Evolutionary conservation across 1,284 basidiomycete genomes (phyloP).

Genomic region (Jaminaea rosea): DNA sequence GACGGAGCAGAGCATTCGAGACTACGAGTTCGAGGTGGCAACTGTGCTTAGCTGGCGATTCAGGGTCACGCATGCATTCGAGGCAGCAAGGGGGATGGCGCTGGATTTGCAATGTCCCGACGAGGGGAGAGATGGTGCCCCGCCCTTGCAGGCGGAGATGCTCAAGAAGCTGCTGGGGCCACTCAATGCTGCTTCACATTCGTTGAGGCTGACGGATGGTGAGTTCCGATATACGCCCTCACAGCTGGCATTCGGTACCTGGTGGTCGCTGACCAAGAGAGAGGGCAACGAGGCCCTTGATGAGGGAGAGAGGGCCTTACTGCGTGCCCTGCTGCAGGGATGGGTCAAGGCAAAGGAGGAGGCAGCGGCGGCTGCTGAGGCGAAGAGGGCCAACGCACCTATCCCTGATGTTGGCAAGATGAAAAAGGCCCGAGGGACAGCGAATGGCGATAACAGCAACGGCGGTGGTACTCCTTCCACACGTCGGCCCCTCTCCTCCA

Average conservation of each 20-base stretch:
- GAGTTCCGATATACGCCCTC: slow-evolving; percentile 86
- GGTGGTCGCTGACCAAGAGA: background rate
- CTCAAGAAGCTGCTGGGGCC: background rate
- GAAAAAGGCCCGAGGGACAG: too few species aligned
- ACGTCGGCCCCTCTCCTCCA: too few species aligned
- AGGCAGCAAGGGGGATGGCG: background rate
- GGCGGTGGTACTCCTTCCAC: too few species aligned
- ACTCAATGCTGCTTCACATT: slow-evolving; percentile 8
- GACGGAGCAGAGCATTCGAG: slow-evolving; percentile 68
- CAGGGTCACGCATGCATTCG: background rate
- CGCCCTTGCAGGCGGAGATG: background rate
- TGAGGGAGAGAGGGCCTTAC: too few species aligned
- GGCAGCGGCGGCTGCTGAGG: too few species aligned
- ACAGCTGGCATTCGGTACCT: slow-evolving; percentile 70
- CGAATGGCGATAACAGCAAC: too few species aligned
- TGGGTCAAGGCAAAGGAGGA: too few species aligned
- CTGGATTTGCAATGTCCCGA: background rate
- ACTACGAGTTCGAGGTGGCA: slow-evolving; percentile 65
- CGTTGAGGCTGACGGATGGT: slow-evolving; percentile 74
- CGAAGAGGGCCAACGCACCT: too few species aligned
- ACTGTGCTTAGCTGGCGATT: background rate
- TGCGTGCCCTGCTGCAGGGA: too few species aligned
- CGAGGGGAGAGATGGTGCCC: background rate
- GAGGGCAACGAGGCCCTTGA: too few species aligned
- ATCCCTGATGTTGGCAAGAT: too few species aligned